These are phyloP conservation scores for Uronychia binucleata DNA, from an alignment of 73 alveolate species.

Conservation along the genomic window DNA sequence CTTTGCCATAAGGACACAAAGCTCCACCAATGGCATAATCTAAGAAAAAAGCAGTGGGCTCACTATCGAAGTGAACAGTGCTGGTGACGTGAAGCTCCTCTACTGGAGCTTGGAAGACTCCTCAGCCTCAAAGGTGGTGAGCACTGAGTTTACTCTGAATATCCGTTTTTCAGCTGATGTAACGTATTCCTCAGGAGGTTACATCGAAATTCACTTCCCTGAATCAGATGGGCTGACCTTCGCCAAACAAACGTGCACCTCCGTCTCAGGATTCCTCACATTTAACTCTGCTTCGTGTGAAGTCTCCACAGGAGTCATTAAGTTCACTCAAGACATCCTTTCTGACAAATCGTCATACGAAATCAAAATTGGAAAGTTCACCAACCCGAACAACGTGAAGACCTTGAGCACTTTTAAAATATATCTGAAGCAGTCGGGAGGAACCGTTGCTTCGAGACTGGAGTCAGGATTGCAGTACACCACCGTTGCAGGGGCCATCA, in stretches of 20 bases:
- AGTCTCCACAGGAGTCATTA: neutral
- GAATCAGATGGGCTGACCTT: neutral
- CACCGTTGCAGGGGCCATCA: conserved; percentile 16
- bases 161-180: neutral
- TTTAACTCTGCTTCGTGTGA: neutral
- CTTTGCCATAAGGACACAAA: neutral
- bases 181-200: neutral
- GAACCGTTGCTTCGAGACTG: neutral
- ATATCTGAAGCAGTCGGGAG: neutral
- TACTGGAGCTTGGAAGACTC: neutral
- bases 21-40: neutral
- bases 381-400: conserved; percentile 4
- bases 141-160: neutral
- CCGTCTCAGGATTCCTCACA: neutral
- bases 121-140: neutral
- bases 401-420: conserved; percentile 4
- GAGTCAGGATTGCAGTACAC: conserved; percentile 2
- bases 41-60: neutral
- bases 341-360: neutral
- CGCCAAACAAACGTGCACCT: neutral
- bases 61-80: neutral
- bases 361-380: neutral
- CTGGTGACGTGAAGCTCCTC: neutral
- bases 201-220: neutral
- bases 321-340: neutral